Base-by-base conservation (phyloP, 768 basidiomycete genomes). In the Hygrophoropsis aurantiaca region DNA sequence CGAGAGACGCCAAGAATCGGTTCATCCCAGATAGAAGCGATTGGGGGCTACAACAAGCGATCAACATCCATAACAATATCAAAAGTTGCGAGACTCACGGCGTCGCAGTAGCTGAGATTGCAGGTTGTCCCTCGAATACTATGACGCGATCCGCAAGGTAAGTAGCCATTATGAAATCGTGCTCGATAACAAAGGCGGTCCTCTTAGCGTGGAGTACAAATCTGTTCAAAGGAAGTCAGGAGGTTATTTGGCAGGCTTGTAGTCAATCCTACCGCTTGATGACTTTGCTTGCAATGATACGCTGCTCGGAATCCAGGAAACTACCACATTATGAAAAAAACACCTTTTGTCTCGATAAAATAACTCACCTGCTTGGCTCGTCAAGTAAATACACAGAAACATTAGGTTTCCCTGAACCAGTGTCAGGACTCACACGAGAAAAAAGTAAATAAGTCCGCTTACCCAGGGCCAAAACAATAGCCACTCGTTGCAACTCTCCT, bases 111-210 rank as follows among this genome's bases (percentile, higher is more conserved):
- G 97, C 94, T 42, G 85, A 44, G 41, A 94, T 68, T 34, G 94
- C 94, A 5, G 97, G 95, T 58, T 82, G 68, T 32, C 90, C 90
- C 64, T 89, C 85, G 58, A 92, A 94, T 11, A 94, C 92, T 50
- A 95, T 93, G 58, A 97, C 93, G 38, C 95, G 88, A 65, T 99
- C 97, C 34, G 97, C 95, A 46, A 99, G 88, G 69, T 99, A 98
- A 2, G 95, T 97, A 3, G 95, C 94, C 95, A 97, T 97, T 74
- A 98, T 97, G 69, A 99, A 97, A 75, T 98, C 95, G 83, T 99
- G 97, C 79, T 99, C 97, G 61, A 99, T 97, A 58, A 99, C 81
- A 66, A 99, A 97, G 0, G 97, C 97, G 1, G 94, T 98, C 73
- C 94, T 94, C 77, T 97, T 97, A 11, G 93, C 82, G 61, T 97